Conservation (phyloP, 2,329 filamentous ascomycete species). For the Seiridium cupressi region DNA sequence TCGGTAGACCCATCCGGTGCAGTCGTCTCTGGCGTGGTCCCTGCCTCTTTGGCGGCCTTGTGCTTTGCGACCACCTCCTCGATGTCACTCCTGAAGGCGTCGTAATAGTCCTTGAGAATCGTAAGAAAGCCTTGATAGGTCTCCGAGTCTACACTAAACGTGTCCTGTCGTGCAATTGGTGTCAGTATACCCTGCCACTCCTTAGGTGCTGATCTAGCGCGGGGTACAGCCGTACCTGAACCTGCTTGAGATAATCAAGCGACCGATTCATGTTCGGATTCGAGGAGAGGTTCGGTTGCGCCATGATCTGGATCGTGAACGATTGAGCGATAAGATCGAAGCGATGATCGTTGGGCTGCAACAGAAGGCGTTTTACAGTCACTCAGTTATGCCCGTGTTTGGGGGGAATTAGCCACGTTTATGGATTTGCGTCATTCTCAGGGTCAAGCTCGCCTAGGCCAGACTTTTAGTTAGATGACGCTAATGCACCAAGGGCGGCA, state of each 20-base stretch:
- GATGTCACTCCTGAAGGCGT: conserved; percentile 4
- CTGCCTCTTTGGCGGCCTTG: neutral
- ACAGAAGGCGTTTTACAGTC: neutral
- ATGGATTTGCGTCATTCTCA: neutral
- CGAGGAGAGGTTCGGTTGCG: neutral
- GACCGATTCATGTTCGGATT: conserved; percentile 5
- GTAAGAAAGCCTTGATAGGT: conserved; percentile 3
- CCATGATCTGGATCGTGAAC: neutral
- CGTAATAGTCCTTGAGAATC: conserved; percentile 3
- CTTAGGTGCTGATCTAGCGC: neutral
- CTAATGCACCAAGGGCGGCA: too few species aligned
- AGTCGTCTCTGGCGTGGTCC: neutral
- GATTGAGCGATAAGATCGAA: neutral
- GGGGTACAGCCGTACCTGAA: neutral
- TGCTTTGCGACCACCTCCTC: conserved; percentile 5
- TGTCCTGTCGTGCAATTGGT: neutral
- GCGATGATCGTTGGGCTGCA: neutral
- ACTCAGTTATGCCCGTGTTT: too few species aligned
- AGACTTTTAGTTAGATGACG: too few species aligned
- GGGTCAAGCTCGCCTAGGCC: too few species aligned
- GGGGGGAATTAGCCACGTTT: neutral
- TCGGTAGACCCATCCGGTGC: neutral
- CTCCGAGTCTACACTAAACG: neutral
- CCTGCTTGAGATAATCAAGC: conserved; percentile 4
- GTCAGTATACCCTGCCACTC: neutral